phyloP scores from a whole-genome alignment of 2,329 filamentous ascomycete genomes.

The Neofusicoccum parvum region DNA sequence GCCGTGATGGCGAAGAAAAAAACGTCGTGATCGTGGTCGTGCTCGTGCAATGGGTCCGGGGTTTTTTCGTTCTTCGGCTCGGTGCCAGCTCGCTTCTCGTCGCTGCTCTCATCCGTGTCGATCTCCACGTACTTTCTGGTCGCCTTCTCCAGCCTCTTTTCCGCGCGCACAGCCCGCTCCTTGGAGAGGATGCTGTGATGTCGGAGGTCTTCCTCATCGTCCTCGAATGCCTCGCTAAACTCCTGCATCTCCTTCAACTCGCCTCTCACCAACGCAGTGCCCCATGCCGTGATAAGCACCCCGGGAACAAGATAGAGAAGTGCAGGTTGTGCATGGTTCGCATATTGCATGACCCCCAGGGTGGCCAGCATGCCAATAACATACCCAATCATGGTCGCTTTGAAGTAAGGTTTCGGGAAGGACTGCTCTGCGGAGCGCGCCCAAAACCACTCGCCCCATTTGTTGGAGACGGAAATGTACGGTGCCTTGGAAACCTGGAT shows the following conservation, averaged over 20 bases:
- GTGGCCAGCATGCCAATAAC: constrained; percentile 75
- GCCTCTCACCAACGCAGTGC: constrained; percentile 69
- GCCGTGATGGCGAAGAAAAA: constrained; percentile 19
- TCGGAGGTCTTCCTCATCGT: constrained; percentile 39
- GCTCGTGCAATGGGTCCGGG: neutral
- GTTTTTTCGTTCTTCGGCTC: neutral
- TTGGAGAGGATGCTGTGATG: constrained; percentile 13
- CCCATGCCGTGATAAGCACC: constrained; percentile 74
- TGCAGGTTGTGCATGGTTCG: constrained; percentile 82
- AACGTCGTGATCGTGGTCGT: constrained; percentile 5
- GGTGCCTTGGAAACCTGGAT: constrained; percentile 37
- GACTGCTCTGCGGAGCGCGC: constrained; percentile 46
- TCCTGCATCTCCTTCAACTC: constrained; percentile 77
- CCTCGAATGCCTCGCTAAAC: constrained; percentile 69
- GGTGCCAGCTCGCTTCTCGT: neutral
- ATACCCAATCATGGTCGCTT: constrained; percentile 76
- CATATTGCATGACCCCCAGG: constrained; percentile 74
- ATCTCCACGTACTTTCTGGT: constrained; percentile 19
- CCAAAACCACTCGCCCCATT: constrained; percentile 88
- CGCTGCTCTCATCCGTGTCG: constrained; percentile 2
- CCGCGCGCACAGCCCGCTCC: constrained; percentile 16
- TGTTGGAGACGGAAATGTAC: constrained; percentile 59
- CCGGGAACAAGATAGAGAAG: constrained; percentile 90
- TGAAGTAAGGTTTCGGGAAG: constrained; percentile 87
- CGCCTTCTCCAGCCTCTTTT: constrained; percentile 25